Evolutionary conservation across 805 yeast genomes (phyloP), one percentile per base, ranked within the genome.

Genomic region (Yarrowia hollandica): DNA sequence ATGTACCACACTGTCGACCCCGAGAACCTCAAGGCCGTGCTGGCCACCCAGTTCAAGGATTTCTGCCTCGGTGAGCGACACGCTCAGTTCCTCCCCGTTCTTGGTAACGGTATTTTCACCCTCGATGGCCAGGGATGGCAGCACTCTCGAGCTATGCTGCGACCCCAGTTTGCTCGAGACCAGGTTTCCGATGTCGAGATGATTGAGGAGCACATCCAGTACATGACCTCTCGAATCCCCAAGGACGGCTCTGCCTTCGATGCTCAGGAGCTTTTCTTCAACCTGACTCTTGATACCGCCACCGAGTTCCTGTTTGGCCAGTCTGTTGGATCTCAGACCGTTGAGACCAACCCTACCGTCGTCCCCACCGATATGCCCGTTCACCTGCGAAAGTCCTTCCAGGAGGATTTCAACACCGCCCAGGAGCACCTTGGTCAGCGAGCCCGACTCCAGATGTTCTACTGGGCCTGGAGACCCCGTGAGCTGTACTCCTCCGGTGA

Each of bases 51-150:
- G 41, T 72, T 71, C 62, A 62, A 68, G 55, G 74, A 37, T 44
- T 72, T 63, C 55, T 64, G 64, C 18, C 63, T 72, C 18, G 73
- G 71, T 0, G 25, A 38, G 15, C 64, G 76, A 9, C 57, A 65
- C 44, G 56, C 41, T n/a, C 64, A 64, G 34, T 63, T 72, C 38
- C 60, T 50, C 18, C 71, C 70, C 10, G 55, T 72, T 22, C 62
- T 73, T 12, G 75, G 75, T 5, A 62, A 65, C 26, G 75, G 76
- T 1, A 72, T 73, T 44, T 73, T 73, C 64, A 72, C 74, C 4
- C 65, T 69, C 21, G 68, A 67, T 34, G 73, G 73, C 23, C 65
- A 64, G 35, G 69, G 67, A 23, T 73, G 76, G 76, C 66, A 68
- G 46, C 75, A 72, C 57, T 69, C 74, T 15, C 64, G 76, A 12